Evolutionary conservation across 306 rosid species (phyloP), one percentile per base, ranked within the genome.

Genomic region (Sicyos edulis): DNA sequence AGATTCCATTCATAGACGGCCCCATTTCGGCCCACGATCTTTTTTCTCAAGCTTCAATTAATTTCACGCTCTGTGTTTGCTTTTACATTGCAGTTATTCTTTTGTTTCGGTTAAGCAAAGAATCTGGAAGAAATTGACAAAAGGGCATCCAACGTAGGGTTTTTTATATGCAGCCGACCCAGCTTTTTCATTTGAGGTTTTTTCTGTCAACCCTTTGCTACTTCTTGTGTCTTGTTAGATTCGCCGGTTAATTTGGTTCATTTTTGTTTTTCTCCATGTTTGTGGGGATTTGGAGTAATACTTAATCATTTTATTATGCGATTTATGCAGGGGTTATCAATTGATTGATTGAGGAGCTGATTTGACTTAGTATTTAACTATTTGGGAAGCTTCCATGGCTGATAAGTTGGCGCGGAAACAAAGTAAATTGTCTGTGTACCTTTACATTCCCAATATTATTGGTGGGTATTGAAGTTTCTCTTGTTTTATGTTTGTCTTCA

Each of bases 401-500:
- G 86, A 81, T 76, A 87, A 82, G 74, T 80, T 87, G 9, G 82
- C 75, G 70, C 74, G 84, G 17, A 80, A 78, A 70, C 86, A 84
- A 74, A 78, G 84, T 57, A 89, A 87, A 79, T 63, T 92, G 53
- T 83, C 92, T 0, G 96, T 89, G 74, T 92, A 89, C 83, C 95
- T 92, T 63, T 92, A 92, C 76, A 68, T 92, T 76, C 96, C 97
- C 56, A 92, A 92, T 78, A 86, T 92, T 54, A 90, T 92, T 74
- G 97, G 97, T 92, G 79, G 82, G 97, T 80, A 58, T 64, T 80
- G 54, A 62, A 73, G 59, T 15, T 73, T 67, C 50, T 15, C 71
- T 68, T 17, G 2, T 59, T 15, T 16, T 10, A 8, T 51, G 42
- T 22, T 6, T 44, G 22, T 53, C n/a, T 22, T 52, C 60, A 37